phyloP scores from a whole-genome alignment of 2,329 filamentous ascomycete species.

The Xenosphaeropsis pyriputrescens region DNA sequence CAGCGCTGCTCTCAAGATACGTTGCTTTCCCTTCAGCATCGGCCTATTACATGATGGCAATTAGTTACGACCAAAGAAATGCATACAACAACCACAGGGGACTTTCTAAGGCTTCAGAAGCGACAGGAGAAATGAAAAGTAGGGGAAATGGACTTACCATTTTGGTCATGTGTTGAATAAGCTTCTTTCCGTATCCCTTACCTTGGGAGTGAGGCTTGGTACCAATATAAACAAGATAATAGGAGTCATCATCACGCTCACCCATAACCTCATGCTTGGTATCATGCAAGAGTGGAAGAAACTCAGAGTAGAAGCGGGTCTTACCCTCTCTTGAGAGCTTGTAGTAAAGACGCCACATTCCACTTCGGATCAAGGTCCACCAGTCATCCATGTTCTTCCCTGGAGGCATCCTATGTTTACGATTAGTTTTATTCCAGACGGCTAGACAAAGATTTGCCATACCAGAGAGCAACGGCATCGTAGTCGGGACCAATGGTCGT shows the following conservation, averaged over 20 bases:
- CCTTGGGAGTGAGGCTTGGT: constrained; percentile 57
- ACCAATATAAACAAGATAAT: constrained; percentile 76
- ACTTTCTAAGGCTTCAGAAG: background rate
- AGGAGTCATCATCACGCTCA: constrained; percentile 49
- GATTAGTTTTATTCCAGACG: too few relatives aligned
- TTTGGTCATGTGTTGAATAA: constrained; percentile 55
- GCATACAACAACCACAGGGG: background rate
- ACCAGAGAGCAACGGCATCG: constrained; percentile 70
- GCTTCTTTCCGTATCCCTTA: constrained; percentile 56
- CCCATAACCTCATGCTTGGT: constrained; percentile 59
- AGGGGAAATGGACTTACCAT: constrained; percentile 28
- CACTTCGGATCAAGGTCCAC: constrained; percentile 56
- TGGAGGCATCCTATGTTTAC: constrained; percentile 50
- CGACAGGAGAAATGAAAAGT: background rate
- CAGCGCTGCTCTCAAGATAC: constrained; percentile 68
- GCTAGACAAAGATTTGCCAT: constrained; percentile 15
- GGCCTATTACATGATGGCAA: constrained; percentile 28
- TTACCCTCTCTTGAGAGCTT: constrained; percentile 59
- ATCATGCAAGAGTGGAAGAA: constrained; percentile 59
- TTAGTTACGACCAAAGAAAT: background rate
- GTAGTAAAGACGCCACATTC: constrained; percentile 65
- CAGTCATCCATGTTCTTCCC: constrained; percentile 60
- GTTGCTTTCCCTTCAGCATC: constrained; percentile 53
- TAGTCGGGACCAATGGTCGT: constrained; percentile 63
- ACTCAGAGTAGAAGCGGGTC: constrained; percentile 62